phyloP scores from a whole-genome alignment of 495 filamentous ascomycete species.

The Penicillium maclennaniae region DNA sequence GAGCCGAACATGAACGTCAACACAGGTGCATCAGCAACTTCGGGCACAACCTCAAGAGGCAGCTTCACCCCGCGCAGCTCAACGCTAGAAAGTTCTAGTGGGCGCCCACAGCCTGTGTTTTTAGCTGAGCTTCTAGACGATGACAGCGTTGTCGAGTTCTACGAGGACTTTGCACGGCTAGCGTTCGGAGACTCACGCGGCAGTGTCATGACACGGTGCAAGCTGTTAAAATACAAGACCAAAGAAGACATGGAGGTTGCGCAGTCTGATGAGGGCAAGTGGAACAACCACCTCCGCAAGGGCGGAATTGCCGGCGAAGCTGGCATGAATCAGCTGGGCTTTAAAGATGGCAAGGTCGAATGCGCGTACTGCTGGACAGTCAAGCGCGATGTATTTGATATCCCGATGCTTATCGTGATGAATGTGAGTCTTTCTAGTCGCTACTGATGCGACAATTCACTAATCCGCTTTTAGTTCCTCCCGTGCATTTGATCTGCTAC shows the following conservation, averaged over 20 bases:
- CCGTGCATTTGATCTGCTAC: constrained; percentile 42
- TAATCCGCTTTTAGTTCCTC: constrained; percentile 33
- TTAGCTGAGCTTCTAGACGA: constrained; percentile 91
- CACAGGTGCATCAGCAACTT: constrained; percentile 44
- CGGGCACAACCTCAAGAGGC: constrained; percentile 36
- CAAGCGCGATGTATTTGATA: constrained; percentile 94
- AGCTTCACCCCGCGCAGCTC: constrained; percentile 50
- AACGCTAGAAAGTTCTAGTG: constrained; percentile 20
- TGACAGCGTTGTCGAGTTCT: constrained; percentile 88
- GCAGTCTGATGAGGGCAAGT: constrained; percentile 43
- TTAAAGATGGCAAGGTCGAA: constrained; percentile 86
- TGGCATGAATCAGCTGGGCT: constrained; percentile 68
- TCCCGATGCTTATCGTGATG: constrained; percentile 96
- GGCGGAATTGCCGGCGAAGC: constrained; percentile 68
- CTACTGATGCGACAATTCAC: not conserved
- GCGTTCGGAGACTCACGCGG: constrained; percentile 88
- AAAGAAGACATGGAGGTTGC: constrained; percentile 55
- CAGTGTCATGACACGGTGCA: constrained; percentile 76
- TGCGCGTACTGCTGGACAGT: constrained; percentile 96
- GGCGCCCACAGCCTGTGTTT: constrained; percentile 70
- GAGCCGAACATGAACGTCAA: constrained; percentile 89
- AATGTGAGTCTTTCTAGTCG: constrained; percentile 63
- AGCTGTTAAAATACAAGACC: constrained; percentile 85
- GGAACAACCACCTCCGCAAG: constrained; percentile 45
- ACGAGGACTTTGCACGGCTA: constrained; percentile 88